Base-by-base conservation (phyloP, 1,284 basidiomycete species). In the Rhodotorula mucilaginosa region DNA sequence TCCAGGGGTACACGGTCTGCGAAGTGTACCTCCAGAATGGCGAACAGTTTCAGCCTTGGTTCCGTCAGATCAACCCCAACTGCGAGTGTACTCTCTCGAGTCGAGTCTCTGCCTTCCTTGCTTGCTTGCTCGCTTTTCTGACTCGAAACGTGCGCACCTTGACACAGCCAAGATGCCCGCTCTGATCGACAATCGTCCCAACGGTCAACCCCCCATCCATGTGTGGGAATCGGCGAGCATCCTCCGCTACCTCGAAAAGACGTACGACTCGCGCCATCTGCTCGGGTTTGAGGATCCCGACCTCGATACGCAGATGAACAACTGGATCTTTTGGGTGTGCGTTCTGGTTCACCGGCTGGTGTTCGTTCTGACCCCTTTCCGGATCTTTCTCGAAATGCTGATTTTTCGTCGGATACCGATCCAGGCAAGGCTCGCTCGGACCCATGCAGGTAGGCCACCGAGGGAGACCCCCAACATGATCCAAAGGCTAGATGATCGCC, bases 31-130 rank as follows among this genome's bases (percentile, higher is more conserved):
- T 74, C 10, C 49, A 58, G 48, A 61, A 61, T 12, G 57, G 52
- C 34, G 73, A 74, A 44, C 73, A 74, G 56, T 68, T 65, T 26
- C 56, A 69, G 48, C 61, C 61, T 0, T 74, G 73, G 73, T 74
- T 67, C 71, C 8, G 54, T 18, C 2, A 29, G 16, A n/a, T 63
- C 47, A 74, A 73, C 66, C 73, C 71, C n/a, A 74, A 74, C 62
- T 58, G 73, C 69, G n/a, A n/a, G 69, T 51, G 1, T 1, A 1
- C 26, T 26, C n/a, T 5, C 21, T 13, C 54, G 12, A 29, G 13
- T 34, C 6, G 8, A 5, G 34, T 34, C 34, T 1, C 34, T 34
- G 34, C 34, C 34, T 34, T 34, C 5, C 34, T 34, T 34, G 4
- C 5, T 34, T 34, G 34, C 34, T 34, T 4, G 34, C 54, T 5